These are phyloP conservation scores for Lichtheimia corymbifera DNA, from an alignment of 371 early-diverging fungal genomes.

Conservation along the genomic window DNA sequence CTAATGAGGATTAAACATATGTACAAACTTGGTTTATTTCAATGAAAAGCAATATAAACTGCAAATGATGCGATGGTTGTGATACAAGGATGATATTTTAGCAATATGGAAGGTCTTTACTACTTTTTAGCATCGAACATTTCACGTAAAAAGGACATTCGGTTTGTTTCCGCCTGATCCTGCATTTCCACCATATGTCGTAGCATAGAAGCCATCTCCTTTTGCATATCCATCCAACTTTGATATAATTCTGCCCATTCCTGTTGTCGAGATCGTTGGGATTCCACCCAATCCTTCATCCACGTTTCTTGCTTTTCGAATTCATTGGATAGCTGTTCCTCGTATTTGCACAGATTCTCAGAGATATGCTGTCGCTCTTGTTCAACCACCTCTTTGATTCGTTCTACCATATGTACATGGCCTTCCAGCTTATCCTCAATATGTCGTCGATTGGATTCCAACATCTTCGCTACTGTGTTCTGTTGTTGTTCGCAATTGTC, in stretches of 20 bases:
- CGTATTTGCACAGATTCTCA: background rate
- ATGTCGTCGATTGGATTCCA: background rate
- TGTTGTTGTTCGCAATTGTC: background rate
- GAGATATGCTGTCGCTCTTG: background rate
- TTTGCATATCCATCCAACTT: background rate
- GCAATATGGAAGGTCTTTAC: background rate
- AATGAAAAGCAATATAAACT: background rate
- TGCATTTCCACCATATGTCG: slow-evolving; percentile 2
- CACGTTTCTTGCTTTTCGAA: background rate
- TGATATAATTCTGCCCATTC: slow-evolving; percentile 3
- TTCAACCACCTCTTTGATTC: background rate
- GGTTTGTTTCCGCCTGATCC: background rate
- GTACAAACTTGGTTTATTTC: background rate
- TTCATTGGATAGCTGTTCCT: background rate
- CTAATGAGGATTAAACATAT: background rate
- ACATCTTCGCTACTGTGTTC: background rate
- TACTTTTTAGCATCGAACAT: background rate
- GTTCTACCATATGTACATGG: background rate
- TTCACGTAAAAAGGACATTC: slow-evolving; percentile 8
- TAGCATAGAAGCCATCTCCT: background rate
- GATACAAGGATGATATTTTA: background rate
- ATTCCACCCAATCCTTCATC: background rate
- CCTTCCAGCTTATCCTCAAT: background rate
- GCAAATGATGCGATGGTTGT: no score
- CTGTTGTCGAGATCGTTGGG: background rate